Conservation (phyloP, 345 rosid genomes). For the Gossypium arboreum region DNA sequence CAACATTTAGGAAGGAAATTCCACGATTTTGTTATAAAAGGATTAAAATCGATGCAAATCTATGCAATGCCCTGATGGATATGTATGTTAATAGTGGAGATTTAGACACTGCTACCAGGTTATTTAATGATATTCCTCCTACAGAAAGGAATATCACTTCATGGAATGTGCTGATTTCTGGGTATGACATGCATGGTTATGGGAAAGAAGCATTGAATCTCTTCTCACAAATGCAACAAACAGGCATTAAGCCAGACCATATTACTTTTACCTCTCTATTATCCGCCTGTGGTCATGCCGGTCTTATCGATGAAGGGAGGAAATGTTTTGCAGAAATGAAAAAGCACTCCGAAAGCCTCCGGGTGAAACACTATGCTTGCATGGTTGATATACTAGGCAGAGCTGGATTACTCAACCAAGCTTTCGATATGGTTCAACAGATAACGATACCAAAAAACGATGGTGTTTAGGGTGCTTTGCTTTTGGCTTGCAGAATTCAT, state of each 20-base stretch:
- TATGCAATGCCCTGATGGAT: constrained; percentile 44
- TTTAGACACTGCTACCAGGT: constrained; percentile 34
- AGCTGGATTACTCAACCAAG: constrained; percentile 46
- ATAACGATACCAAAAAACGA: constrained; percentile 52
- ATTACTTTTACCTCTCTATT: constrained; percentile 50
- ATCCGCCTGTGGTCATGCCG: constrained; percentile 63
- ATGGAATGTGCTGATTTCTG: constrained; percentile 60
- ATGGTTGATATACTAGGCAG: constrained; percentile 66
- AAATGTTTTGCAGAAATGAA: constrained; percentile 43
- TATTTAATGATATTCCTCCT: constrained; percentile 36
- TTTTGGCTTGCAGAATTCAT: constrained; percentile 58
- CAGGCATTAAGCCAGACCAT: constrained; percentile 44
- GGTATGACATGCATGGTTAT: constrained; percentile 48
- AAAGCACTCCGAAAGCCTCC: constrained; percentile 30
- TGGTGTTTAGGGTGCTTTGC: constrained; percentile 54
- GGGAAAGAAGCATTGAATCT: constrained; percentile 39
- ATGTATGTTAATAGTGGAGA: constrained; percentile 66
- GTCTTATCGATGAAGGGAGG: constrained; percentile 51
- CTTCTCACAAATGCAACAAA: constrained; percentile 43
- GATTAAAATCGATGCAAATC: constrained; percentile 29
- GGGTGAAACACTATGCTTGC: constrained; percentile 52
- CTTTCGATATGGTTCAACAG: constrained; percentile 40
- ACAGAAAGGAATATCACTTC: constrained; percentile 28
- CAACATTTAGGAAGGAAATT: constrained; percentile 37
- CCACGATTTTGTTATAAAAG: constrained; percentile 30